Conservation (phyloP, 2,329 filamentous ascomycete species). For the Venturia asperata region DNA sequence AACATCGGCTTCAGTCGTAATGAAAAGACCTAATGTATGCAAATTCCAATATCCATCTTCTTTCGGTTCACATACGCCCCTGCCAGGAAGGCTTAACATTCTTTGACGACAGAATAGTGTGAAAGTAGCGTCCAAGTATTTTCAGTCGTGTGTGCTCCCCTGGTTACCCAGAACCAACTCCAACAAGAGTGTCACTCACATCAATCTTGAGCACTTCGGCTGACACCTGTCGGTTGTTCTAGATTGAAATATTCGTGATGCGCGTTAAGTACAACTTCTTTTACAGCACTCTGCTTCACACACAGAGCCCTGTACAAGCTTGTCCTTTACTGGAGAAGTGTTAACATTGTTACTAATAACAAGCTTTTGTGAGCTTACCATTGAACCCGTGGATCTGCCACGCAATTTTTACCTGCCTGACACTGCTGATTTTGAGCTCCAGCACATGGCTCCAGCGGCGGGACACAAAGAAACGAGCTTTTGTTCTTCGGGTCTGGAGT, state of each 20-base stretch:
- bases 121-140: too few species aligned
- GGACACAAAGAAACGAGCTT: constrained; percentile 3
- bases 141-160: too few species aligned
- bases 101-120: too few species aligned
- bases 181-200: too few species aligned
- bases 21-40: too few species aligned
- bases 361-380: neutral
- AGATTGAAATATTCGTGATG: neutral
- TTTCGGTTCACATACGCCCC: too few species aligned
- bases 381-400: constrained; percentile 6
- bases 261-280: neutral
- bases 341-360: neutral
- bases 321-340: neutral
- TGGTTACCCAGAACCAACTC: too few species aligned
- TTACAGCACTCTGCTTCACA: neutral
- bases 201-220: too few species aligned
- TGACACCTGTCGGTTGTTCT: neutral
- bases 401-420: neutral
- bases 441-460: neutral
- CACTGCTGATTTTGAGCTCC: neutral
- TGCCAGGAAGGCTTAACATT: too few species aligned
- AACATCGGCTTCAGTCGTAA: too few species aligned
- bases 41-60: too few species aligned
- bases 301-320: neutral
- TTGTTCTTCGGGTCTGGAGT: constrained; percentile 3